Evolutionary conservation across 2,329 filamentous ascomycete genomes (phyloP), one percentile per base, ranked within the genome.

Genomic region (Aspergillus thermomutatus): DNA sequence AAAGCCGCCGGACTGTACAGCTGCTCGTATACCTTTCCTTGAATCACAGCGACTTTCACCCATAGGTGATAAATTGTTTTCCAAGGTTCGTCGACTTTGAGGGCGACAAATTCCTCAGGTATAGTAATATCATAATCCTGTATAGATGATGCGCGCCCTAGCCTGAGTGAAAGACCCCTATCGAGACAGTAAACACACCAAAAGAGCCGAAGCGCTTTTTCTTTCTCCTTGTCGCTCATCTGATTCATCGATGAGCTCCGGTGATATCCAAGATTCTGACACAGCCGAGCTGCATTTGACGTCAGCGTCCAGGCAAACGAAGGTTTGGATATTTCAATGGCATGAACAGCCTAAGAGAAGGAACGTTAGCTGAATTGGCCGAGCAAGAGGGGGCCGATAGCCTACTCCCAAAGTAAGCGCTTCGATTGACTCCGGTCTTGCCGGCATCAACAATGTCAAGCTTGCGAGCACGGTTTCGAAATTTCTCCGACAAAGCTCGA

Each of bases 261-360:
- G 65, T 88, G 86, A 58, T 84, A 87, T 3, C 86, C 86, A 3
- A 87, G 79, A 0, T 82, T 82, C 63, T 86, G 83, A 60, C 84
- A 87, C 52, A 89, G 75, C 52, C 83, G 79, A 11, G 82, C 81
- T 0, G 85, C 86, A 19, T 80, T 79, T 6, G 81, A 82, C 25
- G 80, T 82, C 19, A 88, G 73, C n/a, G 84, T 82, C 81, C 85
- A 87, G n/a, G 83, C 83, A 3, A 88, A 77, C 0, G 83, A 84
- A 0, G 85, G 83, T 41, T 84, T 83, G 3, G 84, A 85, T 14
- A 82, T 77, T 59, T 88, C 85, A 49, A 87, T 80, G 11, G 85
- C 80, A 62, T 87, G 84, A n/a, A 84, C 73, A 4, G 83, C 79
- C 83, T 87, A 17, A 14, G 23, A 23, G 43, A 14, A 17, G 19